phyloP scores from a whole-genome alignment of 306 rosid genomes.

The Cicer yamashitae region DNA sequence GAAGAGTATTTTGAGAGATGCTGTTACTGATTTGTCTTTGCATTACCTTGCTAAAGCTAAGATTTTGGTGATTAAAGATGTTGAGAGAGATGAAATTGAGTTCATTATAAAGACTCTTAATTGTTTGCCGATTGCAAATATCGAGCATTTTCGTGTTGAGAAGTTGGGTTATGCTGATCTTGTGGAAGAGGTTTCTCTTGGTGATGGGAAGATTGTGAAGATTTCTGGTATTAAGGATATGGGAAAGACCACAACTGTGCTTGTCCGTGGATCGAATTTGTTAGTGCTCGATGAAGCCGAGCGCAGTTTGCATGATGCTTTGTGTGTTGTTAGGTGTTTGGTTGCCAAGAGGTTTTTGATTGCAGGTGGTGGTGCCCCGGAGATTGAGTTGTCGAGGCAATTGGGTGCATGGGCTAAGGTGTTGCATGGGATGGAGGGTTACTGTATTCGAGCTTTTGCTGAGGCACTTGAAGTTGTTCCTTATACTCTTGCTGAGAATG shows the following conservation, averaged over 20 bases:
- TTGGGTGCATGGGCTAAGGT: conserved; percentile 99
- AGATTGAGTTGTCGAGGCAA: conserved; percentile 95
- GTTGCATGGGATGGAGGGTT: conserved; percentile 98
- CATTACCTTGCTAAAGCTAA: conserved; percentile 96
- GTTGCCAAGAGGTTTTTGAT: conserved; percentile 89
- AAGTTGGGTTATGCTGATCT: conserved; percentile 90
- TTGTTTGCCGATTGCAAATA: conserved; percentile 90
- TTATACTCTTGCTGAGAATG: conserved; percentile 92
- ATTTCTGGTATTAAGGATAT: conserved; percentile 89
- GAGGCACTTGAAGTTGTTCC: conserved; percentile 99
- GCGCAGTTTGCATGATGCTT: conserved; percentile 92
- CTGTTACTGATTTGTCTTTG: conserved; percentile 91
- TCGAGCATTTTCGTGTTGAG: conserved; percentile 88
- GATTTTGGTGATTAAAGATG: conserved; percentile 94
- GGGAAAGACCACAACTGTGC: conserved; percentile 89
- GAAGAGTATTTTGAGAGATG: conserved; percentile 93
- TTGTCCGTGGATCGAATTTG: conserved; percentile 90
- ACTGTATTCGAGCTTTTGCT: conserved; percentile 82
- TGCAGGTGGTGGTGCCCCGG: conserved; percentile 98
- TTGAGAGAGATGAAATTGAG: conserved; percentile 97
- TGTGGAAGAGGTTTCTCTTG: conserved; percentile 88
- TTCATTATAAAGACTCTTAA: conserved; percentile 91
- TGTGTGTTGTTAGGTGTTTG: conserved; percentile 96
- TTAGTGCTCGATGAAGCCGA: conserved; percentile 93
- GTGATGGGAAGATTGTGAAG: conserved; percentile 94